These are phyloP conservation scores for Raphanus raphanistrum DNA, from an alignment of 345 rosid species.

Conservation along the genomic window DNA sequence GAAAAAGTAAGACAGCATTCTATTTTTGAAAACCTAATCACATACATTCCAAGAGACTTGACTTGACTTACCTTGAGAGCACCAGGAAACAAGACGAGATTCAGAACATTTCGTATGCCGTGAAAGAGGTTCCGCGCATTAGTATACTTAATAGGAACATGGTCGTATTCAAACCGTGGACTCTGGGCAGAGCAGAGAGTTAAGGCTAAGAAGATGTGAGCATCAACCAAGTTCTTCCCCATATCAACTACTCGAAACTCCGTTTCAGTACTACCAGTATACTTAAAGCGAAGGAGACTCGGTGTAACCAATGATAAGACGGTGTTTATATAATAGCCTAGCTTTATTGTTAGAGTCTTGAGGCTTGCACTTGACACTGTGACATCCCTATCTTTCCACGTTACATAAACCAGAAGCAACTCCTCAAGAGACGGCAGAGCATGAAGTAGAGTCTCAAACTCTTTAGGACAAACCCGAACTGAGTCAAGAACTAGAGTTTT, in stretches of 20 bases:
- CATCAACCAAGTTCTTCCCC: neutral
- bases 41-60: neutral
- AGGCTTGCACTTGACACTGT: conserved; percentile 16
- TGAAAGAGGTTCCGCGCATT: neutral
- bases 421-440: conserved; percentile 15
- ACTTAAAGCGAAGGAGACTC: neutral
- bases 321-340: neutral
- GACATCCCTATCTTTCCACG: neutral
- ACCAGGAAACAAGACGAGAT: neutral
- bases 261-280: neutral
- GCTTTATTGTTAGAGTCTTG: neutral
- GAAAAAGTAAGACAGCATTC: neutral
- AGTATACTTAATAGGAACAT: neutral
- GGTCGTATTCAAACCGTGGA: neutral
- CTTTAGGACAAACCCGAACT: neutral
- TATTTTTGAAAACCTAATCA: neutral
- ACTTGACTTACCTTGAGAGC: neutral
- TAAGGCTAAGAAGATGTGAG: neutral
- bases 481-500: neutral
- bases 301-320: conserved; percentile 8
- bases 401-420: neutral
- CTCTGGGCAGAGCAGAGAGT: no score
- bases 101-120: neutral
- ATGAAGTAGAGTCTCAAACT: neutral
- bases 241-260: neutral